Conservation (phyloP, 306 rosid genomes). For the Pyrus bretschneideri region DNA sequence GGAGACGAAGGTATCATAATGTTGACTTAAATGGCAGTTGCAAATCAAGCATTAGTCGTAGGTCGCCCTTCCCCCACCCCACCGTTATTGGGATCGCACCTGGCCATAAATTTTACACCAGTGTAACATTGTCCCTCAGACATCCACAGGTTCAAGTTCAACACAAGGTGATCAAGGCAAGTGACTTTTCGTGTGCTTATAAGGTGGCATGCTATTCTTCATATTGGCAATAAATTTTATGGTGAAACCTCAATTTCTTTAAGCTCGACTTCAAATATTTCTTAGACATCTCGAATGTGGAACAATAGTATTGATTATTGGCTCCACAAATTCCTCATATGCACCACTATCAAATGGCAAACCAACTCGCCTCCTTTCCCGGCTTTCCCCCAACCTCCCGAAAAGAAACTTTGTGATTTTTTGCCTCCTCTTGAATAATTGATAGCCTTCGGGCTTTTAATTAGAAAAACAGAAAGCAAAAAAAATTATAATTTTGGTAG, state of each 20-base stretch:
- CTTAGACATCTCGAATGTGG: background rate
- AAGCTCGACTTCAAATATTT: no score
- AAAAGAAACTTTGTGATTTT: no score
- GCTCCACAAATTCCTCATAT: background rate
- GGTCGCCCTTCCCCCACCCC: background rate
- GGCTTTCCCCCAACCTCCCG: no score
- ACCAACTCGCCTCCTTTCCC: background rate
- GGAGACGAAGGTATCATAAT: background rate
- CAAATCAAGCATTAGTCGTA: background rate
- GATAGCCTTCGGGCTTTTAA: background rate
- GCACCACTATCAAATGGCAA: background rate
- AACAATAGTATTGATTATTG: background rate
- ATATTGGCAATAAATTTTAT: no score
- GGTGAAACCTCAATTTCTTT: no score
- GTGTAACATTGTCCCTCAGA: no score
- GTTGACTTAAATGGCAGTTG: background rate
- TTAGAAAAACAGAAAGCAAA: no score
- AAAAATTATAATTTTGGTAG: no score
- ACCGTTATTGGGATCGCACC: background rate
- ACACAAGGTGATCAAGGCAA: no score
- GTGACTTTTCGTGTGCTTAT: no score
- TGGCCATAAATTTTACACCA: no score
- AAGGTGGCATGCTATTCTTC: fast-evolving
- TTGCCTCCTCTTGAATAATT: background rate
- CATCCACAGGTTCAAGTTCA: no score